Percentiles rank a stretch among this genome's conserved stretches.
phyloP scores from a whole-genome alignment of 2,329 filamentous ascomycete species.

The Colletotrichum melonis region DNA sequence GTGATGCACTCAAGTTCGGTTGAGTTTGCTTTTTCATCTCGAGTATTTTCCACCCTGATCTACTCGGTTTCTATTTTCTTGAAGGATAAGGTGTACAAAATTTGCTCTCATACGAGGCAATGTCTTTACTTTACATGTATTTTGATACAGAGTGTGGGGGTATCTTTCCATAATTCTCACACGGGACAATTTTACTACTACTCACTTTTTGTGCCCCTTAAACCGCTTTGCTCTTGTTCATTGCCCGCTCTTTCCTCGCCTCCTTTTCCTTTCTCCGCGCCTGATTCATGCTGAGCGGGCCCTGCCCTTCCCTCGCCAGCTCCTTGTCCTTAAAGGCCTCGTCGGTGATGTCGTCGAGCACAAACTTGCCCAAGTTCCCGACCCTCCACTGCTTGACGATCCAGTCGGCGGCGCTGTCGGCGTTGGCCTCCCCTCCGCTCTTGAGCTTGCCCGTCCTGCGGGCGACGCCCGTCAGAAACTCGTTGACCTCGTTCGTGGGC shows the following conservation, averaged over 20 bases:
- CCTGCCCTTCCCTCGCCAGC: conserved; percentile 55
- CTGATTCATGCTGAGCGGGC: conserved; percentile 72
- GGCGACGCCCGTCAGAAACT: conserved; percentile 78
- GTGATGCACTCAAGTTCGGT: not conserved
- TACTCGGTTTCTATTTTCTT: not conserved
- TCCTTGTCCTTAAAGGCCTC: conserved; percentile 64
- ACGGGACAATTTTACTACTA: not conserved
- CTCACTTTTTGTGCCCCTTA: not conserved
- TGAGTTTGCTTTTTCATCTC: not conserved
- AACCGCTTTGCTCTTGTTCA: conserved; percentile 29
- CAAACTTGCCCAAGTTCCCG: conserved; percentile 80
- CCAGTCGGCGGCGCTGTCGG: conserved; percentile 81
- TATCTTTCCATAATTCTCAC: conserved; percentile 24
- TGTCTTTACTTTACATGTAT: conserved; percentile 17
- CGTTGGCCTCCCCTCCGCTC: conserved; percentile 77
- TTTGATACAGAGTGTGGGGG: conserved; percentile 31
- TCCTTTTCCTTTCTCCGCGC: conserved; percentile 75
- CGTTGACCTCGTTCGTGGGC: conserved; percentile 87
- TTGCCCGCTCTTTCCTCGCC: conserved; percentile 54
- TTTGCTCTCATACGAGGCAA: not conserved
- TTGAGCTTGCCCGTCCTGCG: conserved; percentile 79
- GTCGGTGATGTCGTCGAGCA: conserved; percentile 80
- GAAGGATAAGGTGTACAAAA: conserved; percentile 26
- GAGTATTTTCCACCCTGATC: not conserved
- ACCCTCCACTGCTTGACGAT: conserved; percentile 85